Evolutionary conservation across 2,329 filamentous ascomycete genomes (phyloP), one percentile per base, ranked within the genome.

Genomic region (Zasmidium cellare): DNA sequence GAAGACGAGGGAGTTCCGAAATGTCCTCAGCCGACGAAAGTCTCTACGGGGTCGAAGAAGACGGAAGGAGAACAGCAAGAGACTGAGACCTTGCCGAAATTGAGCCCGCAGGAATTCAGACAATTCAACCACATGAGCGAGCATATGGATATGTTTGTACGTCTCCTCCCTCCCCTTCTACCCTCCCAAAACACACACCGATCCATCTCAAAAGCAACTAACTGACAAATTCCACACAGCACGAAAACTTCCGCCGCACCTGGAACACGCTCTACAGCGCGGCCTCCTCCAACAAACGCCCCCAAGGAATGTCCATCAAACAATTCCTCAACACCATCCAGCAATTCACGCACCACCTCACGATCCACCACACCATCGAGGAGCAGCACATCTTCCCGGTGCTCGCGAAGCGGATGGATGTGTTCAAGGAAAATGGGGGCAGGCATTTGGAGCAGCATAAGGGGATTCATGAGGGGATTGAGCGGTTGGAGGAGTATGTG

Each of bases 291-390:
- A 75, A 81, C 59, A 83, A 82, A 60, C 85, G 87, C 0, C 87
- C 89, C 0, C 69, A 76, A 2, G 80, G 81, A 63, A 84, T 91
- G 78, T 85, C 87, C 0, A 82, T 91, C 14, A 82, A 82, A 24
- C 82, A 88, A 63, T 91, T 94, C 74, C 77, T 96, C 65, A 73
- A 79, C 65, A 78, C 82, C 23, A 90, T 87, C 28, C 78, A 90
- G n/a, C 77, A 85, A 50, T 91, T 96, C 72, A 82, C 84, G 64
- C 80, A 81, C 16, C 83, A 88, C 57, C 84, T 96, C n/a, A 82
- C 84, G 9, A 75, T 84, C 57, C 92, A 96, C 76, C 92, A 96
- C 77, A 79, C 77, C 57, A 93, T 96, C 68, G 92, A 97, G 74
- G 61, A 63, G 19, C 76, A 79, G 25, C 84, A 91, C 72, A 80